These are phyloP conservation scores for Tolypocladium sp. DNA, from an alignment of 2,329 filamentous ascomycete species.

Conservation along the genomic window DNA sequence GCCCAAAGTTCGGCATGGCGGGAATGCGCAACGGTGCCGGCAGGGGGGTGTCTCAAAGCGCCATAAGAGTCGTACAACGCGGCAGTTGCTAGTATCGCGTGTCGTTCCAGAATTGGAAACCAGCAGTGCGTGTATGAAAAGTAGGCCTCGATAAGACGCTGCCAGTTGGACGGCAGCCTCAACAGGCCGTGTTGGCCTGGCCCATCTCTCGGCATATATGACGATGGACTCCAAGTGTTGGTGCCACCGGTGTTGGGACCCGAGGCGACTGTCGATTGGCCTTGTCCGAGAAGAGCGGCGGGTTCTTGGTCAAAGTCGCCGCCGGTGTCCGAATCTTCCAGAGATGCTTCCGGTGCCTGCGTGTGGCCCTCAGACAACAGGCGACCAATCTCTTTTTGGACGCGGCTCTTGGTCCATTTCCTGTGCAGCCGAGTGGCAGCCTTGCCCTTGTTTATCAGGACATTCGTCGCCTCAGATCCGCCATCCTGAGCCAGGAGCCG, in stretches of 20 bases:
- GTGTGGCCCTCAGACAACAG: conserved; percentile 40
- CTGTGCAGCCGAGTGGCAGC: conserved; percentile 49
- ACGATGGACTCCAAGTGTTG: background rate
- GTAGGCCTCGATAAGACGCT: conserved; percentile 59
- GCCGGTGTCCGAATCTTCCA: conserved; percentile 21
- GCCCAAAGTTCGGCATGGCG: conserved; percentile 51
- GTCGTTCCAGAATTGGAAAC: conserved; percentile 65
- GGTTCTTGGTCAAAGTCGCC: conserved; percentile 4
- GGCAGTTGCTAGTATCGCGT: conserved; percentile 44
- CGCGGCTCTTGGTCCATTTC: conserved; percentile 52
- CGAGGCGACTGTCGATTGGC: background rate
- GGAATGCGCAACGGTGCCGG: conserved; percentile 20
- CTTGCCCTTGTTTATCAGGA: conserved; percentile 43
- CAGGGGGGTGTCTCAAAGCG: conserved; percentile 15
- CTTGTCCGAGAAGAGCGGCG: background rate
- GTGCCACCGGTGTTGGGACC: background rate
- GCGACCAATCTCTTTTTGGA: conserved; percentile 54
- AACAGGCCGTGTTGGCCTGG: background rate
- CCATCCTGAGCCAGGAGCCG: conserved; percentile 38
- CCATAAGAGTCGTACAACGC: conserved; percentile 30
- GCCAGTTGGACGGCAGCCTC: conserved; percentile 42
- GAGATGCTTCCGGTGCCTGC: conserved; percentile 22
- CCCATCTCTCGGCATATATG: background rate
- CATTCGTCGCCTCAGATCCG: conserved; percentile 26
- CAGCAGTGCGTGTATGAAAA: conserved; percentile 69